Evolutionary conservation across 1,139 yeast species (phyloP).

Genomic region (Zygoascus sp.): DNA sequence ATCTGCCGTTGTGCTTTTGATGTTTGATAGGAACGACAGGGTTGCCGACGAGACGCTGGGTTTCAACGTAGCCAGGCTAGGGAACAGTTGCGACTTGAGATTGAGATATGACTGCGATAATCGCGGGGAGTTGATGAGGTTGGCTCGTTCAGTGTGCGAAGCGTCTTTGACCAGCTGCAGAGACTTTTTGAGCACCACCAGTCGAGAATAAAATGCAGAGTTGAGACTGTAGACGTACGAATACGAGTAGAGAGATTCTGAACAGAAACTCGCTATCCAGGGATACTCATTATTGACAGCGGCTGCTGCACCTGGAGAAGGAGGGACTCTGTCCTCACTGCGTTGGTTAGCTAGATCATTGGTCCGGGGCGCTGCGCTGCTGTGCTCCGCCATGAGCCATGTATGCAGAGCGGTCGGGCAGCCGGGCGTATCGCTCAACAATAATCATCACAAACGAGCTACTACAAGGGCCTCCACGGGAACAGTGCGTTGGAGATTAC

Average conservation of each 20-base stretch:
- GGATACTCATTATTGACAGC: not conserved
- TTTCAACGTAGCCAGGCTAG: slow-evolving; percentile 15
- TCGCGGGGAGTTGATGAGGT: slow-evolving; percentile 3
- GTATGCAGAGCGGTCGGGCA: too few species aligned
- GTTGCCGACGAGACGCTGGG: slow-evolving; percentile 30
- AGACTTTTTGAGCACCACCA: slow-evolving; percentile 70
- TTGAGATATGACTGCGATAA: slow-evolving; percentile 5
- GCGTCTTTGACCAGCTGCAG: slow-evolving; percentile 61
- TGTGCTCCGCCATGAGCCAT: too few species aligned
- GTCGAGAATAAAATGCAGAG: slow-evolving; percentile 68
- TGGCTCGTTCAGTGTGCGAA: slow-evolving; percentile 3
- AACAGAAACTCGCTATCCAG: slow-evolving; percentile 53
- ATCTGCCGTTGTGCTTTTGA: slow-evolving; percentile 14
- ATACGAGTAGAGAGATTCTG: slow-evolving; percentile 78
- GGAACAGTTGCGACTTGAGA: slow-evolving; percentile 6
- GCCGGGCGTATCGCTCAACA: too few species aligned
- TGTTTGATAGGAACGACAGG: slow-evolving; percentile 26
- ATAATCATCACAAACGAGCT: too few species aligned
- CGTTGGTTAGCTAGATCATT: not conserved
- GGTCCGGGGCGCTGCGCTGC: too few species aligned
- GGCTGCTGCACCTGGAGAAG: not conserved
- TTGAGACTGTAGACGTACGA: slow-evolving; percentile 82
- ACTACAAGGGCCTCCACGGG: too few species aligned
- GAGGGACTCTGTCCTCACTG: not conserved
- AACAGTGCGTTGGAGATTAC: too few species aligned